Evolutionary conservation across 2,329 filamentous ascomycete species (phyloP).

Genomic region (Colletotrichum tofieldiae): DNA sequence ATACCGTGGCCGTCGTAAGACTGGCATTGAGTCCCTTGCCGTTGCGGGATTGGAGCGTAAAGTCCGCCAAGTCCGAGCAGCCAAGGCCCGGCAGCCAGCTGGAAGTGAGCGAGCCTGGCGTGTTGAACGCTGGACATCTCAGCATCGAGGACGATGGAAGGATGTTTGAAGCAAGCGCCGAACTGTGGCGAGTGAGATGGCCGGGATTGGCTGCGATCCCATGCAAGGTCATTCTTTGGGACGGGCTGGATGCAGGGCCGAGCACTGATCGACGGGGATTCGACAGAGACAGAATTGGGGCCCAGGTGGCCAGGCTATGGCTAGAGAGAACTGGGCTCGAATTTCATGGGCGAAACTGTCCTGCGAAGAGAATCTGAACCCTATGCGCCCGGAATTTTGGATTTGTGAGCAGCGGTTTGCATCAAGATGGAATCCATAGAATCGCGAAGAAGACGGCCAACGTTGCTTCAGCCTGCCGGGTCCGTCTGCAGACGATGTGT

Average conservation of each 20-base stretch:
- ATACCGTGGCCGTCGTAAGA: neutral
- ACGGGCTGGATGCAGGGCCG: neutral
- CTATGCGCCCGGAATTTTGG: neutral
- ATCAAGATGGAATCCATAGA: conserved; percentile 2
- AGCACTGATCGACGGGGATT: neutral
- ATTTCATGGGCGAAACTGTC: conserved; percentile 4
- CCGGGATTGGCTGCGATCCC: conserved; percentile 1
- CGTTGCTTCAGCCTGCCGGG: neutral
- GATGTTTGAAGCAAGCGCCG: neutral
- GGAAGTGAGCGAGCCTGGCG: neutral
- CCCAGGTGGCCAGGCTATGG: neutral
- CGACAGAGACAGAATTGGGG: conserved; percentile 5
- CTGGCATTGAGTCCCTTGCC: neutral
- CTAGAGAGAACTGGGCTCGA: conserved; percentile 17
- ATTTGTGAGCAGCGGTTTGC: neutral
- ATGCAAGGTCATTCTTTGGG: neutral
- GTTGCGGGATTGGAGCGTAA: neutral
- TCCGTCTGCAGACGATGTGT: neutral
- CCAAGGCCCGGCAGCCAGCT: neutral
- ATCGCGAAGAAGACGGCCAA: conserved; percentile 2
- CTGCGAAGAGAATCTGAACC: neutral
- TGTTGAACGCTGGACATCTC: neutral
- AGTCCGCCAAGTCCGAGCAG: conserved; percentile 14
- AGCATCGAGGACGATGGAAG: neutral
- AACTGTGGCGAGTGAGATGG: neutral